These are phyloP conservation scores for Cucurbita argyrosperma DNA, from an alignment of 306 rosid genomes.

Conservation along the genomic window DNA sequence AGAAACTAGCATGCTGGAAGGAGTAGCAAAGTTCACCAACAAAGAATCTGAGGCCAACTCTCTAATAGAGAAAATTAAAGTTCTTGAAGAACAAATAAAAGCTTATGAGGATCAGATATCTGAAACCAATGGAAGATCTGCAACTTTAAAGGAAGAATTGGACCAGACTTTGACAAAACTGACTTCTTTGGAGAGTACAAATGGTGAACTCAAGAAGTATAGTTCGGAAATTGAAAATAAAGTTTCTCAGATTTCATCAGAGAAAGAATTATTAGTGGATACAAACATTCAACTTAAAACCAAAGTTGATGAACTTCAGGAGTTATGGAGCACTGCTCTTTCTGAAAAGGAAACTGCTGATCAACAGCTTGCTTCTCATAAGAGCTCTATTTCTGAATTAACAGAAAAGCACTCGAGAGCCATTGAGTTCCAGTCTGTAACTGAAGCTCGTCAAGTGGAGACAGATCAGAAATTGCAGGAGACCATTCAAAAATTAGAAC, in stretches of 20 bases:
- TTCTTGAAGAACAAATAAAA: conserved; percentile 39
- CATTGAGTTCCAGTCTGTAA: conserved; percentile 34
- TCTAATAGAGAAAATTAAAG: conserved; percentile 42
- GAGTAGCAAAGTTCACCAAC: conserved; percentile 23
- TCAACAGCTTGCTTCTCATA: conserved; percentile 46
- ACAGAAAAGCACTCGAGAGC: conserved; percentile 52
- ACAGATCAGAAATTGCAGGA: conserved; percentile 35
- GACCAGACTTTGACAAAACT: conserved; percentile 39
- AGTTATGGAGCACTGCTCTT: conserved; percentile 30
- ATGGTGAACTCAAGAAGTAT: conserved; percentile 47
- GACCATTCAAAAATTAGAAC: conserved; percentile 32
- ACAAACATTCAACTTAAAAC: conserved; percentile 58
- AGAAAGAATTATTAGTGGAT: conserved; percentile 56
- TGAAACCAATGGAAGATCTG: conserved; percentile 25
- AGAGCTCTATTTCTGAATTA: conserved; percentile 44
- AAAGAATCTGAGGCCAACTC: conserved; percentile 65
- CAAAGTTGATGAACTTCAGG: conserved; percentile 68
- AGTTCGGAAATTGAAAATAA: conserved; percentile 40
- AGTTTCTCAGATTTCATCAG: conserved; percentile 43
- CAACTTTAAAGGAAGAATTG: conserved; percentile 34
- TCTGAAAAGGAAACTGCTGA: conserved; percentile 48
- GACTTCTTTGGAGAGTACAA: conserved; percentile 35
- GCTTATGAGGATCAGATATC: conserved; percentile 27
- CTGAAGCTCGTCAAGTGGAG: conserved; percentile 32
- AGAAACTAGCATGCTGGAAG: conserved; percentile 55